Evolutionary conservation across 768 basidiomycete species (phyloP), one percentile per base, ranked within the genome.

Genomic region (Boletus subcaerulescens): DNA sequence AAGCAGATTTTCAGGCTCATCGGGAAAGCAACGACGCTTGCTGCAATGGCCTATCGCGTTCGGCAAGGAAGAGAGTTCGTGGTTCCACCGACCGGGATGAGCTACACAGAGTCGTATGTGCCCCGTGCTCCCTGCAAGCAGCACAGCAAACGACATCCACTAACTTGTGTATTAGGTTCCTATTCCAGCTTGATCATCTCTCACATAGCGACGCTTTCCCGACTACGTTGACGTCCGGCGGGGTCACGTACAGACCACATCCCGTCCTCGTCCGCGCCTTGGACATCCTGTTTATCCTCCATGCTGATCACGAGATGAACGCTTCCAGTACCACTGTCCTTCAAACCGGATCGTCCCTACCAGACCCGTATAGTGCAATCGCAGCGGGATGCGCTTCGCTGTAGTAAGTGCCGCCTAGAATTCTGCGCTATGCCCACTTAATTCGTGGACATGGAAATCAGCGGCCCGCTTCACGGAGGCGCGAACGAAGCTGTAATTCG

Each of bases 401-500:
- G 58, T 96, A 93, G 91, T 86, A 65, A 75, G 86, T 78, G n/a
- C 24, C 3, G 17, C 4, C 17, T 20, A n/a, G 20, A 14, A 10
- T 29, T 38, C 14, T 26, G 29, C 20, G 4, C 3, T 15, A 24
- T 33, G 15, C 29, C 35, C 29, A 20, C 45, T 51, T 13, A 31
- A 50, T 22, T 11, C 6, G 9, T 52, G 51, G 17, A 14, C 6
- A 12, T 52, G 53, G 14, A 14, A 14, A 39, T n/a, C 45, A 71
- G 58, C 40, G 52, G 54, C 32, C 48, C 66, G 80, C 66, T 70
- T 24, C 69, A 70, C 18, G 90, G 91, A 60, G 92, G 93, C 48
- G 93, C 93, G 4, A 93, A 93, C 61, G 93, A 96, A 70, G 92
- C 93, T 6, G 93, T 96, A 57, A 93, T 96, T 65, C 85, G 94